Evolutionary conservation across 768 basidiomycete genomes (phyloP).

Genomic region (Stropharia rugosoannulata): DNA sequence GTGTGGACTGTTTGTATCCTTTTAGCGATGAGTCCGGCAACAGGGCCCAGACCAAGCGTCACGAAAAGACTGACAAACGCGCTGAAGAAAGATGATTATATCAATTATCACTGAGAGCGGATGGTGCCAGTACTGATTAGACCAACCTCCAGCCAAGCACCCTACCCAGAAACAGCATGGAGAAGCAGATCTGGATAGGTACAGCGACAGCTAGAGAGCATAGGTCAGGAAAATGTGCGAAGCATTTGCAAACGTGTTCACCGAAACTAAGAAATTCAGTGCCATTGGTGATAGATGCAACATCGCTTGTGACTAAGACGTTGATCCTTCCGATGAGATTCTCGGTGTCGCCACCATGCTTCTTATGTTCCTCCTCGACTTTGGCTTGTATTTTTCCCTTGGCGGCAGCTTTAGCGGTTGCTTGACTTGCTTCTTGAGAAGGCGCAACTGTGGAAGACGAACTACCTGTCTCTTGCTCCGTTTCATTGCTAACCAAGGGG

Average conservation of each 20-base stretch:
- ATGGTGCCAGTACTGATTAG: not conserved
- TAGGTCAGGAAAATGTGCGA: not conserved
- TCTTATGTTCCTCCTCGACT: not conserved
- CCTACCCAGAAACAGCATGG: constrained; percentile 41
- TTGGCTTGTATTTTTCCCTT: not conserved
- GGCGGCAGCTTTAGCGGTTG: not conserved
- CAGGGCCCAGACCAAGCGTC: constrained; percentile 49
- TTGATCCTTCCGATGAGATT: constrained; percentile 75
- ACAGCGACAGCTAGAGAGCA: constrained; percentile 30
- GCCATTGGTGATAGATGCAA: constrained; percentile 33
- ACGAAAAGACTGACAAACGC: constrained; percentile 56
- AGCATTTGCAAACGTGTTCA: constrained; percentile 7
- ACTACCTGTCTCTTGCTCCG: too few species aligned
- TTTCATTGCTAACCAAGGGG: too few species aligned
- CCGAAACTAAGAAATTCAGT: constrained; percentile 30
- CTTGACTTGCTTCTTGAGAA: too few species aligned
- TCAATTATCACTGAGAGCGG: not conserved
- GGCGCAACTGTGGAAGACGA: too few species aligned
- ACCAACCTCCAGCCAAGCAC: constrained; percentile 47
- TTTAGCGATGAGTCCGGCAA: constrained; percentile 56
- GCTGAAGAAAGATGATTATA: constrained; percentile 15
- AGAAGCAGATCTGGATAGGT: constrained; percentile 40
- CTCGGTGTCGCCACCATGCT: constrained; percentile 23
- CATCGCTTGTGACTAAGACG: constrained; percentile 70
- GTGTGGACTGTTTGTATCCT: constrained; percentile 46